Evolutionary conservation across 2,329 filamentous ascomycete species (phyloP).

Genomic region (Penicillium frequentans): DNA sequence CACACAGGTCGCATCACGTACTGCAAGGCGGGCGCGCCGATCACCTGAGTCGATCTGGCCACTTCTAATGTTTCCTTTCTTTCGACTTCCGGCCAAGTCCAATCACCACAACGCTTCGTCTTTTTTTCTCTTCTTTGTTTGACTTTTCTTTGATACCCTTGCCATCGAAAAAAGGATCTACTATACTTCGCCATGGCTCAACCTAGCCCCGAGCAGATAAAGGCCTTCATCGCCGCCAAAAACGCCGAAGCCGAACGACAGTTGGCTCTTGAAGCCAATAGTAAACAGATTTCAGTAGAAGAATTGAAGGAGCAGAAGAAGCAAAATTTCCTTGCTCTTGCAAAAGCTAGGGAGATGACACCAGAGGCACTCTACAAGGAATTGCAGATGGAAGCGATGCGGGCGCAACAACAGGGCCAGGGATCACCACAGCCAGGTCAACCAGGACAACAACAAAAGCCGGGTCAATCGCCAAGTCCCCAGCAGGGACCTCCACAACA

Average conservation of each 20-base stretch:
- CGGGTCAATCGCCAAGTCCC: constrained; percentile 27
- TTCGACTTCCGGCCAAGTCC: not conserved
- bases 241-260: no score
- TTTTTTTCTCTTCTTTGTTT: not conserved
- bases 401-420: constrained; percentile 39
- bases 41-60: constrained; percentile 32
- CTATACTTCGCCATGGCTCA: constrained; percentile 34
- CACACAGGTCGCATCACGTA: constrained; percentile 1
- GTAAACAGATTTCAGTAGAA: no score
- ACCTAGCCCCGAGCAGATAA: no score
- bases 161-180: not conserved
- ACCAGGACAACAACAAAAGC: constrained; percentile 39
- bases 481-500: constrained; percentile 27
- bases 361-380: no score
- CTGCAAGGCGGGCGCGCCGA: constrained; percentile 17
- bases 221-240: no score
- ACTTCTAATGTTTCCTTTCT: constrained; percentile 17
- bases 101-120: not conserved
- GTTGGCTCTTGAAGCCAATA: no score
- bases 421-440: constrained; percentile 38
- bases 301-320: constrained; percentile 69
- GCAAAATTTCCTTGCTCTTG: constrained; percentile 46
- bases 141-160: not conserved
- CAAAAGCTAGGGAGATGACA: constrained; percentile 42
- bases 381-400: constrained; percentile 24